These are phyloP conservation scores for Dioscorea cayenensis DNA, from an alignment of 116 monocot genomes.

Conservation along the genomic window DNA sequence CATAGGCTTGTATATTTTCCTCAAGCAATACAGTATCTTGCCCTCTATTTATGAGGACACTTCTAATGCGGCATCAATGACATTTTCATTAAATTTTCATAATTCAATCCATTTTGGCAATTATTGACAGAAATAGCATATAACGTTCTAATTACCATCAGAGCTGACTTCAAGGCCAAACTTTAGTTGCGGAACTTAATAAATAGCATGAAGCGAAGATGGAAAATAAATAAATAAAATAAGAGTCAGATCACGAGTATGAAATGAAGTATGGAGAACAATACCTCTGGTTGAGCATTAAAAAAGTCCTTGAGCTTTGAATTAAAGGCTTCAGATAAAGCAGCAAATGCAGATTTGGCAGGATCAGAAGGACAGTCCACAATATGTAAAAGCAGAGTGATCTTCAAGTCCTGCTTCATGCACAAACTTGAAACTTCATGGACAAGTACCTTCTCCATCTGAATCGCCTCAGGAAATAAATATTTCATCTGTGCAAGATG, in stretches of 20 bases:
- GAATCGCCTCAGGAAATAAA: slow-evolving; percentile 62
- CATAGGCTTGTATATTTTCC: no score
- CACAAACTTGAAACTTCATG: slow-evolving; percentile 66
- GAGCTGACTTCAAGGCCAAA: neutral
- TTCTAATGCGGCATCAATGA: no score
- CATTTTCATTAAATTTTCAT: no score
- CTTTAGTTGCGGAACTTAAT: neutral
- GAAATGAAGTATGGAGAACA: neutral
- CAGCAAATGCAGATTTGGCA: slow-evolving; percentile 29
- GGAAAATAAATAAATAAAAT: neutral
- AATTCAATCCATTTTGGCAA: no score
- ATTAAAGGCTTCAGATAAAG: slow-evolving; percentile 53
- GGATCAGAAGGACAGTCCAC: slow-evolving; percentile 12
- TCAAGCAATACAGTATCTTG: no score
- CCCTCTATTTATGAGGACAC: no score
- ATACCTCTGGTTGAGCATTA: slow-evolving; percentile 52
- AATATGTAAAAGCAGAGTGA: slow-evolving; percentile 35
- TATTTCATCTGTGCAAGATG: slow-evolving; percentile 91
- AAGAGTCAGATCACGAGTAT: neutral
- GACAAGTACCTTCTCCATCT: slow-evolving; percentile 59
- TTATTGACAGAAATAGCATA: neutral
- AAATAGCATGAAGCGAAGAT: neutral
- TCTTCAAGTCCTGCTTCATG: slow-evolving; percentile 75
- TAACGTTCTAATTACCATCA: neutral
- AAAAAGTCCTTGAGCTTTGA: slow-evolving; percentile 48